phyloP scores from a whole-genome alignment of 139 green algal species.

The Tetratostichococcus sp. region DNA sequence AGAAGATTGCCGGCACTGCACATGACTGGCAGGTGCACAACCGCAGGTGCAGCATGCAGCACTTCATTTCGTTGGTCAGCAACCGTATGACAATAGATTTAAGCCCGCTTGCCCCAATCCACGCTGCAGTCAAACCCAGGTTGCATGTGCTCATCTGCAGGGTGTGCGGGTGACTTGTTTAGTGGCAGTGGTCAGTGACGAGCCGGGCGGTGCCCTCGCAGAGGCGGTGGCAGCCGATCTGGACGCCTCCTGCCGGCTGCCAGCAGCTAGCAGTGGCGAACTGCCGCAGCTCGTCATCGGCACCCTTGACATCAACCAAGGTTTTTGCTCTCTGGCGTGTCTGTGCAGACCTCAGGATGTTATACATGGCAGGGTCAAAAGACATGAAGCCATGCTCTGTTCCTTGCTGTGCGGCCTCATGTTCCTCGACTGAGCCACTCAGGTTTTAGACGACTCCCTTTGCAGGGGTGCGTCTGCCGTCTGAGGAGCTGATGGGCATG shows the following conservation, averaged over 20 bases:
- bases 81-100: too few relatives aligned
- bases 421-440: neutral
- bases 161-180: conserved; percentile 40
- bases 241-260: conserved; percentile 55
- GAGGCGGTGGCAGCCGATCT: conserved; percentile 21
- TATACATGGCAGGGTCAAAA: neutral
- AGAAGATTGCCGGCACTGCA: conserved; percentile 49
- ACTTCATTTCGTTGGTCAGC: too few relatives aligned
- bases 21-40: conserved; percentile 28
- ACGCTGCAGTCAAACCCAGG: too few relatives aligned
- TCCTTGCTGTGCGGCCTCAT: neutral
- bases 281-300: conserved; percentile 50
- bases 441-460: neutral
- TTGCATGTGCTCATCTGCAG: neutral
- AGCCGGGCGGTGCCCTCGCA: neutral
- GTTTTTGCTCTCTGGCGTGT: neutral
- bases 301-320: conserved; percentile 71
- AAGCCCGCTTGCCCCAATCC: too few relatives aligned
- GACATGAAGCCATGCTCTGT: neutral
- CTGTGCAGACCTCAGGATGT: neutral
- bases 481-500: conserved; percentile 65
- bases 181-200: conserved; percentile 40
- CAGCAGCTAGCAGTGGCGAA: conserved; percentile 15
- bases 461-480: conserved; percentile 50
- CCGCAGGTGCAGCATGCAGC: neutral